Percentiles rank a stretch among this genome's conserved stretches.
Evolutionary conservation across 2,329 filamentous ascomycete species (phyloP).

Genomic region (Xylaria sp.): DNA sequence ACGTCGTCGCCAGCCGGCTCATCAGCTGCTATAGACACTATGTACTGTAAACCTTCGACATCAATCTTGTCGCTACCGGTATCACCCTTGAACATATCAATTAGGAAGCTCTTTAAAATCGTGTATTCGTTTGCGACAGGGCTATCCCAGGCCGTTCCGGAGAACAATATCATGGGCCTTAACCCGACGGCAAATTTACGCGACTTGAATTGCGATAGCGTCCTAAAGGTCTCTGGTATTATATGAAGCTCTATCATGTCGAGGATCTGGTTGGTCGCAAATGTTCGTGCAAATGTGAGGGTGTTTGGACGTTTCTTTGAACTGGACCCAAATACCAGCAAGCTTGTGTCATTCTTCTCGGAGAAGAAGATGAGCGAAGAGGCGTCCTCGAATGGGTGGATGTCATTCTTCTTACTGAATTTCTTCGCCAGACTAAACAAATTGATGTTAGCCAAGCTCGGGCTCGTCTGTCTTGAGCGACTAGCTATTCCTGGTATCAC

Average conservation of each 20-base stretch:
- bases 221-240: conserved; percentile 76
- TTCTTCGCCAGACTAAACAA: conserved; percentile 72
- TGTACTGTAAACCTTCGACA: conserved; percentile 92
- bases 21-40: conserved; percentile 82
- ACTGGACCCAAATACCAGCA: conserved; percentile 85
- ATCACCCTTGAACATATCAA: conserved; percentile 92
- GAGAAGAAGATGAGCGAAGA: conserved; percentile 93
- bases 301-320: conserved; percentile 96
- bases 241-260: conserved; percentile 95
- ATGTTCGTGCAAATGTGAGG: conserved; percentile 83
- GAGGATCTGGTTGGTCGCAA: conserved; percentile 80
- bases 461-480: neutral
- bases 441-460: neutral
- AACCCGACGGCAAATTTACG: conserved; percentile 81
- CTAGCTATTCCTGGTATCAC: conserved; percentile 57
- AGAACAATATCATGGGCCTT: conserved; percentile 91
- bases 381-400: conserved; percentile 93
- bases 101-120: conserved; percentile 84
- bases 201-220: conserved; percentile 78
- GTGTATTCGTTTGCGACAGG: conserved; percentile 82
- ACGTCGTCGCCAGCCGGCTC: conserved; percentile 62
- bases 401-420: conserved; percentile 96
- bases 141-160: conserved; percentile 87
- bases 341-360: conserved; percentile 91
- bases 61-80: conserved; percentile 81